Evolutionary conservation across 2,329 filamentous ascomycete genomes (phyloP), one percentile per base, ranked within the genome.

Genomic region (Exserohilum rostratum): DNA sequence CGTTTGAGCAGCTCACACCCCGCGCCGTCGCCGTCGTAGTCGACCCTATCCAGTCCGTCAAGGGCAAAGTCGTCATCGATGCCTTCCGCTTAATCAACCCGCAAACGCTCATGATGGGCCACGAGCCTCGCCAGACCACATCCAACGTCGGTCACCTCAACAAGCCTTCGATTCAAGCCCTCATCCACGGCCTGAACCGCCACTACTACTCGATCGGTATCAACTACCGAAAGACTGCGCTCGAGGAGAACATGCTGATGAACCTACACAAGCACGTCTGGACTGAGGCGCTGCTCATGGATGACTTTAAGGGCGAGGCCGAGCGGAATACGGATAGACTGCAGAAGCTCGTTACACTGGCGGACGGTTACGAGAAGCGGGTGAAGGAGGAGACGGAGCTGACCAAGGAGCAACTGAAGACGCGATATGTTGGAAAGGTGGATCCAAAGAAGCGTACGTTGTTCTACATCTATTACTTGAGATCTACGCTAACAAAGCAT

Each of bases 171-270:
- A 99, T 99, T 64, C 96, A 99, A 80, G 93, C 96, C 31, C 88
- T 99, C 53, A 99, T 99, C 62, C 95, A 99, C 78, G 95, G 95
- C 54, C 85, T 99, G 39, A 99, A 99, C 82, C 85, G 95, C 71
- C 95, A 99, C 82, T 99, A 99, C 84, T 99, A 99, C 84, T 96
- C 91, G 68, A 99, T 99, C 73, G 93, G 87, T 56, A 98, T 99
- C 80, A 93, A 97, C 79, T 99, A 99, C 79, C 85, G 93, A 73
- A 99, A 99, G 83, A 96, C 93, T 0, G 93, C 91, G 1, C 82
- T 99, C 46, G 95, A 99, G 77, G 96, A 99, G 83, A 98, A 96
- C 78, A 99, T 99, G 95, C 79, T 99, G 70, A 99, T 99, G 96
- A 99, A 99, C 76, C 82, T 99, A 64, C 95, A 99, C 85, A 99